Evolutionary conservation across 768 basidiomycete genomes (phyloP).

Genomic region (Clavulina sp.): DNA sequence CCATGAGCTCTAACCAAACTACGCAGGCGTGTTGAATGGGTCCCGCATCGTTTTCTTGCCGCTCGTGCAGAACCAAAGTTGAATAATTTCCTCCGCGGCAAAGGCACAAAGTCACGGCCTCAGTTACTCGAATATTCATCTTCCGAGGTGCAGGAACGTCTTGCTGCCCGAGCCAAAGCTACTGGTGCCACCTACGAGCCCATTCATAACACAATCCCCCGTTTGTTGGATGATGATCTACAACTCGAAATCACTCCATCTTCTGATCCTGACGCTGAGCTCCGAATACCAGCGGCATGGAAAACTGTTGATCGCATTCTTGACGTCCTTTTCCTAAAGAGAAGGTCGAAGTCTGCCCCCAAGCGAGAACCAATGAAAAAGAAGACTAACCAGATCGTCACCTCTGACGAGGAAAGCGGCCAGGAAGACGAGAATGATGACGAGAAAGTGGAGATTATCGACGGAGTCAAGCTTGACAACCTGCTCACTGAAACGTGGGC

Average conservation of each 20-base stretch:
- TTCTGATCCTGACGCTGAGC: slow-evolving; percentile 42
- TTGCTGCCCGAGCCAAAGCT: too few species aligned
- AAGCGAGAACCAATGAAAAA: slow-evolving; percentile 16
- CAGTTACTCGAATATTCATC: too few species aligned
- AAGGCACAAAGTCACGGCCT: too few species aligned
- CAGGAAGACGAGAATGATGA: slow-evolving; percentile 19
- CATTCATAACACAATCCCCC: too few species aligned
- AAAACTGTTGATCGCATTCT: slow-evolving; percentile 84
- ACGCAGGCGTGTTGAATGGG: slow-evolving; percentile 50
- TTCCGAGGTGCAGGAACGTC: too few species aligned
- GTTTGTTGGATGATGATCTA: not conserved
- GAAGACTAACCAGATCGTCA: too few species aligned
- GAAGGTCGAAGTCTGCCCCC: slow-evolving; percentile 15
- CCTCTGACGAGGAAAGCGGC: slow-evolving; percentile 4
- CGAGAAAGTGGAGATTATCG: slow-evolving; percentile 12
- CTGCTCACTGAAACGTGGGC: slow-evolving; percentile 40
- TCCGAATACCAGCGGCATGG: slow-evolving; percentile 62
- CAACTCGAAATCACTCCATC: slow-evolving; percentile 24
- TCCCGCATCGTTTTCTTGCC: slow-evolving; percentile 80
- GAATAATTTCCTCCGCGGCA: slow-evolving; percentile 47
- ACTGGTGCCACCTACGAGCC: too few species aligned
- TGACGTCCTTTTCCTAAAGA: slow-evolving; percentile 40
- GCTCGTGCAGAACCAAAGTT: slow-evolving; percentile 48
- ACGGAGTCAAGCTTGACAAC: slow-evolving; percentile 46
- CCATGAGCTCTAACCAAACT: not conserved